Base-by-base conservation (phyloP, 441 rosid species). In the Pelargonium fulgidum region DNA sequence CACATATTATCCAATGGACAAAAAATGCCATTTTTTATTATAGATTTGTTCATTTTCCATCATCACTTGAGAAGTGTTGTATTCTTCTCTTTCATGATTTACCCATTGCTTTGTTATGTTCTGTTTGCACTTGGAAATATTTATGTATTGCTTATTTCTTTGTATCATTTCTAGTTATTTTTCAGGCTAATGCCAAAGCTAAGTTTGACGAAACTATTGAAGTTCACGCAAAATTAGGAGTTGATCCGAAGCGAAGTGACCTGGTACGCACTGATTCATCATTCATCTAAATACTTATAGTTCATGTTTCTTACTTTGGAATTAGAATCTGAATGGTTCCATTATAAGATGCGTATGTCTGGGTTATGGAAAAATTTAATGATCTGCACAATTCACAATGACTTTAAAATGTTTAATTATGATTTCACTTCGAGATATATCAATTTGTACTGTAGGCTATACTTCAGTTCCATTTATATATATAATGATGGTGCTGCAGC, bases 161-260 rank as follows among this genome's bases (percentile, higher is more conserved):
- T 68, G 22, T 58, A n/a, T 74, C 70, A 12, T 78, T 78, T 72
- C 56, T 75, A 48, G 66, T 66, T 56, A 70, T 78, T 75, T 67
- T 79, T 68, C 86, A 94, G 99, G 88, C 82, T 54, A 86, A 79
- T 81, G 90, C 91, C 39, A 87, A 80, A 71, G 83, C 82, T 0
- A 85, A 81, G 1, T 94, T 94, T 67, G 90, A 88, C 72, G 99
- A 94, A 81, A 94, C 96, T 71, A 58, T 92, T 75, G 99, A 94
- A 77, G 98, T 96, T 6, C 99, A 94, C 72, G 99, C 86, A 16
- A 80, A 85, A 66, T 79, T 92, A 81, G 97, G 90, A 17, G 89
- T 94, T 39, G 87, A 84, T 50, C 83, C 79, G 67, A 84, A 87
- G 69, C 87, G 96, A 70, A 83, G 94, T 67, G 98, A 94, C 76